These are phyloP conservation scores for Cadophora malorum DNA, from an alignment of 2,329 filamentous ascomycete species.

Conservation along the genomic window DNA sequence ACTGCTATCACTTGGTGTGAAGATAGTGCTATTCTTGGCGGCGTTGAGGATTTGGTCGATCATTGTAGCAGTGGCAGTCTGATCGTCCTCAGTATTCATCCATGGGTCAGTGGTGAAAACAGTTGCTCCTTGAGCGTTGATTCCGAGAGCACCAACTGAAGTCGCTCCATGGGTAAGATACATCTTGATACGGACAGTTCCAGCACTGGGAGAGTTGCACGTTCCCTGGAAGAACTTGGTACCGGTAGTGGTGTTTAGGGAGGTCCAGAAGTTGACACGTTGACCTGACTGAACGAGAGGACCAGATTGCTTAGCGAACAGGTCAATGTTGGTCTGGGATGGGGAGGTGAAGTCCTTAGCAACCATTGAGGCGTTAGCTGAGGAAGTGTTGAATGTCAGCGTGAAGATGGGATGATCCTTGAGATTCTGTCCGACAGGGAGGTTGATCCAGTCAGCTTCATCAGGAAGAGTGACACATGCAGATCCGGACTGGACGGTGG, in stretches of 20 bases:
- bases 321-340: constrained; percentile 50
- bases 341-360: constrained; percentile 50
- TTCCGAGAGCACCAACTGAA: constrained; percentile 53
- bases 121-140: constrained; percentile 50
- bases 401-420: constrained; percentile 60
- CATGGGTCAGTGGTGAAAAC: constrained; percentile 52
- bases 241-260: constrained; percentile 51
- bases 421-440: constrained; percentile 64
- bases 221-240: constrained; percentile 54
- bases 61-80: constrained; percentile 58
- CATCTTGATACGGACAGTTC: constrained; percentile 54
- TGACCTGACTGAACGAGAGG: constrained; percentile 50
- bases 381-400: constrained; percentile 35
- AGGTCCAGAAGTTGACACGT: constrained; percentile 57
- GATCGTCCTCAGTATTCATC: constrained; percentile 65
- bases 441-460: constrained; percentile 59
- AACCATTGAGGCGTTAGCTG: constrained; percentile 19
- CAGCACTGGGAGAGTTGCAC: constrained; percentile 47
- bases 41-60: constrained; percentile 57
- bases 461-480: constrained; percentile 50
- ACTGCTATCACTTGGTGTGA: constrained; percentile 40
- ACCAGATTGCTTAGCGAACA: constrained; percentile 48
- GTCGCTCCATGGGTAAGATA: constrained; percentile 59
- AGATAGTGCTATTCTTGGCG: constrained; percentile 59
- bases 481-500: constrained; percentile 37